Base-by-base conservation (phyloP, 441 rosid genomes). In the Populus hybrid region DNA sequence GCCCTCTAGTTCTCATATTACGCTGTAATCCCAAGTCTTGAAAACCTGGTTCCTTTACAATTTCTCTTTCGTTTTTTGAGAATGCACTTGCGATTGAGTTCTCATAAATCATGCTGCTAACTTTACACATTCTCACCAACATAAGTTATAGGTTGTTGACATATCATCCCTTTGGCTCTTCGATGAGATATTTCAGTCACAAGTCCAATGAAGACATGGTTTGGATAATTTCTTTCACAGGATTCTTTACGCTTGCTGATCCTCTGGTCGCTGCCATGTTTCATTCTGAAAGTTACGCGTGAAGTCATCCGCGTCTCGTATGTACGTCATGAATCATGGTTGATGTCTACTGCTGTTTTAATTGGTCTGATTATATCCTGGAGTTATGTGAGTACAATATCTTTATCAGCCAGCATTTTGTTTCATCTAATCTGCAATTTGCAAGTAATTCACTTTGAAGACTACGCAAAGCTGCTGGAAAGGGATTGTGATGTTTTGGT, bases 401-500 rank as follows among this genome's bases (percentile, higher is more conserved):
- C 90, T 73, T 87, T 94, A 81, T 85, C 94, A 34, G 97, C 97
- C 18, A 89, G 97, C 84, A 85, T 87, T 73, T 77, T 95, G 85
- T 95, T 95, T 86, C 97, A 95, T 83, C 74, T 95, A 77, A 90
- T 94, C 46, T 95, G 99, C 86, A 93, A 93, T 75, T 85, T 95
- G 86, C 98, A 91, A 91, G 93, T 93, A 57, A 93, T 95, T 71
- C 96, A 93, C 87, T 92, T 93, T 59, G 91, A 93, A 40, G 97
- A 92, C 77, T 93, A 93, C 14, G 88, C 88, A 2, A 91, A 90
- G 88, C 91, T 89, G 42, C 70, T 93, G 84, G 93, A 90, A 73
- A 88, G 86, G 34, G 99, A 92, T 42, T 86, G 88, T 6, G 94
- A 91, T 72, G 90, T 93, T 82, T 74, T 87, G 68, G 77, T 86